Evolutionary conservation across 2,329 filamentous ascomycete species (phyloP), one percentile per base, ranked within the genome.

Genomic region (Elsinoe fawcettii): DNA sequence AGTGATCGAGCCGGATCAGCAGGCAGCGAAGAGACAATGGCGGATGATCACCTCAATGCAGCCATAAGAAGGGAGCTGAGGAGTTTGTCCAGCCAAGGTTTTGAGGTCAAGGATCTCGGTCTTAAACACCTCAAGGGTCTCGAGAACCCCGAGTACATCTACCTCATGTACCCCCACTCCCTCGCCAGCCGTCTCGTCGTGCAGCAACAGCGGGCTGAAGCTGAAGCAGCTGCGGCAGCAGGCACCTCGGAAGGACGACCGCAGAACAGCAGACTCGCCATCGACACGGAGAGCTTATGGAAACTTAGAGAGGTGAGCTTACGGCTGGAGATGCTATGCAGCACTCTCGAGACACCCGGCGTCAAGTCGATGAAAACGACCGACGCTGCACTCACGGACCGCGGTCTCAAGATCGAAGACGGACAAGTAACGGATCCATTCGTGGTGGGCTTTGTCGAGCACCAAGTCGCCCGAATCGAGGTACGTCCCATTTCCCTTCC

Each of bases 401-500:
- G 14, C 67, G 76, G 80, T 62, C 83, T 86, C 73, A 86, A 83
- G 70, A 77, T 78, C 58, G 74, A 85, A 41, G 89, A 88, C 53
- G 90, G 89, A 9, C 90, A 96, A 69, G 82, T 96, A 56, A 90
- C 91, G 25, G 93, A 97, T 76, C 79, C 83, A 55, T 92, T 95
- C 71, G 75, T 97, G 71, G 74, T 95, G 57, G 90, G 89, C 66
- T 90, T 99, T 66, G 81, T 97, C 70, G 91, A 95, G 69, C 91
- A 97, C 69, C 90, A 96, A 78, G 87, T 99, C 64, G 91, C 88
- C 69, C 84, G 93, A 66, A 95, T 99, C 69, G 93, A 99, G 84
- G 90, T 95, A 77, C 73, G n/a, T 51, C 9, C 43, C 36, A n/a
- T n/a, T n/a, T n/a, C n/a, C n/a, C n/a, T n/a, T n/a, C n/a, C n/a